phyloP scores from a whole-genome alignment of 2,329 filamentous ascomycete genomes.

The Zalaria obscura region DNA sequence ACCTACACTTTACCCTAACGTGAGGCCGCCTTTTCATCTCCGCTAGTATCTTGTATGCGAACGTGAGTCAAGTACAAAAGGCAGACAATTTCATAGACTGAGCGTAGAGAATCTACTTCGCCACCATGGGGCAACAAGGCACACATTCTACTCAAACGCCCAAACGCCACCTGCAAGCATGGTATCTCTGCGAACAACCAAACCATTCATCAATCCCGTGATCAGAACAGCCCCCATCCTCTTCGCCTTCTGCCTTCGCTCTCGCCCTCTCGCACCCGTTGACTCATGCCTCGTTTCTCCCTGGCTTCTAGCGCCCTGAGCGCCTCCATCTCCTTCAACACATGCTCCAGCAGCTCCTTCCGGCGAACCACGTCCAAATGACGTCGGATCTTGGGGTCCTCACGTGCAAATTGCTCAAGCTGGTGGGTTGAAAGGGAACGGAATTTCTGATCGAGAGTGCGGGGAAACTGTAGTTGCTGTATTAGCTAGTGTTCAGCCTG shows the following conservation, averaged over 20 bases:
- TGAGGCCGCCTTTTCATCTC: too few species aligned
- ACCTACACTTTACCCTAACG: too few species aligned
- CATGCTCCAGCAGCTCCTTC: constrained; percentile 86
- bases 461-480: constrained; percentile 49
- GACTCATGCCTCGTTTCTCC: constrained; percentile 40
- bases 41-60: too few species aligned
- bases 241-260: constrained; percentile 15
- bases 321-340: constrained; percentile 90
- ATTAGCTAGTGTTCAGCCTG: neutral
- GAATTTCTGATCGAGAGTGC: constrained; percentile 76
- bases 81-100: too few species aligned
- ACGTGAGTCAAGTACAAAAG: too few species aligned
- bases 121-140: too few species aligned
- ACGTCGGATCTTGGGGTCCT: constrained; percentile 77
- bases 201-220: too few species aligned
- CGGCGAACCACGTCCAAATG: constrained; percentile 85
- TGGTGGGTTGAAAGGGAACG: constrained; percentile 56
- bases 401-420: constrained; percentile 78
- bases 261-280: constrained; percentile 19
- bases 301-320: constrained; percentile 69
- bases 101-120: too few species aligned
- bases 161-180: too few species aligned
- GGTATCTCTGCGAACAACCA: too few species aligned
- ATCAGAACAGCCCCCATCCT: constrained; percentile 6
- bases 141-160: too few species aligned